These are phyloP conservation scores for Tephrocybe rancida DNA, from an alignment of 768 basidiomycete species.

Conservation along the genomic window DNA sequence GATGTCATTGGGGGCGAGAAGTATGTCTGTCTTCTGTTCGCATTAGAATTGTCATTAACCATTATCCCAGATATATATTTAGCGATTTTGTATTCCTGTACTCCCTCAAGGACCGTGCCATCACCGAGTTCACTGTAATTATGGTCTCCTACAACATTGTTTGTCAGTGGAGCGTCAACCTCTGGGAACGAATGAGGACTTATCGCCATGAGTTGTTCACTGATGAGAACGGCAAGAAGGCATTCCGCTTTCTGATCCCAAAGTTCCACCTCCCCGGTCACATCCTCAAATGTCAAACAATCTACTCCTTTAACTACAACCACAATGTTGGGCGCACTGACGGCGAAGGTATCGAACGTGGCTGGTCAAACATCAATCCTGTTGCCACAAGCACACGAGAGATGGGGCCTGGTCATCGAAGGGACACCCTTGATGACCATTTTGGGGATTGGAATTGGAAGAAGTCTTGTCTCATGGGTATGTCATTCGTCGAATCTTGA, in stretches of 20 bases:
- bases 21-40: slow-evolving; percentile 16
- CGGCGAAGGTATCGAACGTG: slow-evolving; percentile 33
- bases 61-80: slow-evolving; percentile 29
- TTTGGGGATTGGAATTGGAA: slow-evolving; percentile 28
- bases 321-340: slow-evolving; percentile 29
- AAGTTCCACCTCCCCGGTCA: slow-evolving; percentile 32
- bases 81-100: slow-evolving; percentile 35
- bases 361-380: slow-evolving; percentile 30
- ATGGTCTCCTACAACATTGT: slow-evolving; percentile 35
- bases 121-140: slow-evolving; percentile 3
- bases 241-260: slow-evolving; percentile 17
- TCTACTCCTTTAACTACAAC: slow-evolving; percentile 23
- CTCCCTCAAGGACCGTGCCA: slow-evolving; percentile 1
- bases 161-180: slow-evolving; percentile 29
- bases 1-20: slow-evolving; percentile 10
- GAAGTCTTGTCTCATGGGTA: slow-evolving; percentile 24
- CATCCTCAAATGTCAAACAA: slow-evolving; percentile 20
- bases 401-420: slow-evolving; percentile 34
- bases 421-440: slow-evolving; percentile 27
- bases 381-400: slow-evolving; percentile 29
- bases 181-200: slow-evolving; percentile 14
- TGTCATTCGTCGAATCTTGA: neutral
- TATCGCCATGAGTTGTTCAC: slow-evolving; percentile 13
- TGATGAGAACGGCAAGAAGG: neutral
- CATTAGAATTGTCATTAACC: neutral